Percentiles rank a stretch among this genome's conserved stretches.
These are phyloP conservation scores for Fusarium praegraminearum DNA, from an alignment of 2,329 filamentous ascomycete species.

Conservation along the genomic window DNA sequence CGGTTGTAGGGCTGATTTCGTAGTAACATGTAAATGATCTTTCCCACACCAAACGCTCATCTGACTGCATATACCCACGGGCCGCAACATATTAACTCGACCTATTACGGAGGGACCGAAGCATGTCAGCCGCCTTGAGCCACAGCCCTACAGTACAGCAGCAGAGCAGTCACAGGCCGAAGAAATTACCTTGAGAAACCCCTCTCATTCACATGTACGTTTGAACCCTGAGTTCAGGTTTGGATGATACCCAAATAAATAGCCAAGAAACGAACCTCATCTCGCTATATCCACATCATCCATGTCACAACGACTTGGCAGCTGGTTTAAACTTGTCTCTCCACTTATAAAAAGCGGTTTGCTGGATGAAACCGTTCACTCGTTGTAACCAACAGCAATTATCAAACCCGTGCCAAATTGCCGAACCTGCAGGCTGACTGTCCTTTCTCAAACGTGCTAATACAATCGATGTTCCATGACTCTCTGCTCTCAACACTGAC, in stretches of 20 bases:
- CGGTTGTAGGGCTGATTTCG: slow-evolving; percentile 18
- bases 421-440: slow-evolving; percentile 2
- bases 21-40: slow-evolving; percentile 6
- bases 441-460: not conserved
- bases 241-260: slow-evolving; percentile 16
- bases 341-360: slow-evolving; percentile 11
- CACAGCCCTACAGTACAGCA: slow-evolving; percentile 33
- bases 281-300: slow-evolving; percentile 14
- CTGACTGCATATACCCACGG: slow-evolving; percentile 35
- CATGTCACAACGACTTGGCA: slow-evolving; percentile 29
- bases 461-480: not conserved
- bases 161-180: slow-evolving; percentile 10
- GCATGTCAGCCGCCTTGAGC: slow-evolving; percentile 39
- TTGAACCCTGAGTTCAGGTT: slow-evolving; percentile 7
- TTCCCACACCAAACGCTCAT: slow-evolving; percentile 20
- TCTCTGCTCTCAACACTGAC: not conserved
- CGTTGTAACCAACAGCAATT: not conserved
- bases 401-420: not conserved
- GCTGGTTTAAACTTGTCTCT: slow-evolving; percentile 1
- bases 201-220: slow-evolving; percentile 1
- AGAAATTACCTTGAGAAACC: not conserved
- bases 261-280: slow-evolving; percentile 27
- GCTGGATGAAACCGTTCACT: not conserved
- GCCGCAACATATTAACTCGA: slow-evolving; percentile 3
- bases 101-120: slow-evolving; percentile 33